These are phyloP conservation scores for Penicillium sp. DNA, from an alignment of 2,329 filamentous ascomycete species.

Conservation along the genomic window DNA sequence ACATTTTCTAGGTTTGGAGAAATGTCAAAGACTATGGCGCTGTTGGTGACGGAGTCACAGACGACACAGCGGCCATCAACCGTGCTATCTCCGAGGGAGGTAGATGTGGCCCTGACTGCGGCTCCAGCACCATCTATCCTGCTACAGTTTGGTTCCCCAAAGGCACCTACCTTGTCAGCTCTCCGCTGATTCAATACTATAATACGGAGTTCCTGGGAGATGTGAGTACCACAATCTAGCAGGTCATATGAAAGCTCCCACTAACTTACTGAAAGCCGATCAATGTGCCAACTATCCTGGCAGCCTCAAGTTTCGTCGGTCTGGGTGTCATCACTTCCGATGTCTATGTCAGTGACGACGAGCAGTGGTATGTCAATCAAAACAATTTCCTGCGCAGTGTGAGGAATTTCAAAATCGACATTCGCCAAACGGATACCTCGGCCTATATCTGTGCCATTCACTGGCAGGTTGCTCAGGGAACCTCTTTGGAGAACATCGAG, in stretches of 20 bases:
- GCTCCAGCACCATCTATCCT: constrained; percentile 72
- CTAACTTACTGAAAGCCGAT: neutral
- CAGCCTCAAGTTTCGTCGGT: constrained; percentile 23
- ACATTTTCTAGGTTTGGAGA: constrained; percentile 8
- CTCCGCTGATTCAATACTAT: constrained; percentile 25
- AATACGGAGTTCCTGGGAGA: constrained; percentile 25
- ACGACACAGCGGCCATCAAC: constrained; percentile 83
- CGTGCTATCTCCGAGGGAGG: constrained; percentile 68
- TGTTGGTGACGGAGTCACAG: constrained; percentile 12
- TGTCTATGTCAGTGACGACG: constrained; percentile 18
- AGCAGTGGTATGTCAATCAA: constrained; percentile 19
- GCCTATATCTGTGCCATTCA: constrained; percentile 57
- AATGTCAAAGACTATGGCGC: constrained; percentile 17
- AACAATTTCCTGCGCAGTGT: constrained; percentile 27
- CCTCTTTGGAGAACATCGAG: constrained; percentile 70
- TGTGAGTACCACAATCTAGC: constrained; percentile 9
- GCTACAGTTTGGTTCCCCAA: constrained; percentile 83
- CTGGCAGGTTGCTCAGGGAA: constrained; percentile 75
- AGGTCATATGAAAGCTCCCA: neutral
- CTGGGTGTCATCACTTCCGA: constrained; percentile 25
- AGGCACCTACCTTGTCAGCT: constrained; percentile 26
- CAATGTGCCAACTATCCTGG: constrained; percentile 21
- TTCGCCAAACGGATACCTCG: constrained; percentile 36
- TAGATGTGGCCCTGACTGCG: constrained; percentile 74
- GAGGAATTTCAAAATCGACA: constrained; percentile 28